phyloP scores from a whole-genome alignment of 768 basidiomycete species.

The Rhodotorula diobovata region DNA sequence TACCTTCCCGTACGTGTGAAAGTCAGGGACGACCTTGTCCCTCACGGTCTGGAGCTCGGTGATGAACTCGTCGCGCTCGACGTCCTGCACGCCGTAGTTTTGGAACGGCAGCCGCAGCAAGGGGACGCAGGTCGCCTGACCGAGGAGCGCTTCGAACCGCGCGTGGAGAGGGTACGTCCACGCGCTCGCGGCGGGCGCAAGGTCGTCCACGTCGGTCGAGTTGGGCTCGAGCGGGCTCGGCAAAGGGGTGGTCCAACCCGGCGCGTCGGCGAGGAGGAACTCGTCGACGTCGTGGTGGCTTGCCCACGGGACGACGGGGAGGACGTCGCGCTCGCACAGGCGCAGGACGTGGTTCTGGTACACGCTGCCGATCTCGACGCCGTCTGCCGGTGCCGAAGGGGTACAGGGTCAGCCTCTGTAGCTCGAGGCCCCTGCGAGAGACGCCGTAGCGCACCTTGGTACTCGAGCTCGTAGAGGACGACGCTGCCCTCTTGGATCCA shows the following conservation, averaged over 20 bases:
- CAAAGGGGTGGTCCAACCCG: constrained; percentile 21
- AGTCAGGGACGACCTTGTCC: constrained; percentile 1
- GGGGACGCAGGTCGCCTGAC: constrained; percentile 22
- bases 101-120: constrained; percentile 29
- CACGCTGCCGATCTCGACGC: constrained; percentile 15
- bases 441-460: constrained; percentile 8
- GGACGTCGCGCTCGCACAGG: constrained; percentile 28
- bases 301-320: constrained; percentile 16
- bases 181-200: rapidly evolving
- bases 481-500: constrained; percentile 34
- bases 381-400: neutral
- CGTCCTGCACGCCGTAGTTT: constrained; percentile 21
- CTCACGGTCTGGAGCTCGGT: constrained; percentile 20
- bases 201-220: neutral
- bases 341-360: constrained; percentile 29
- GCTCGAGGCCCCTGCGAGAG: neutral
- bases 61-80: constrained; percentile 1
- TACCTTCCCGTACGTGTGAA: constrained; percentile 31
- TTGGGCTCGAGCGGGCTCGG: neutral
- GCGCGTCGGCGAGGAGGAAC: constrained; percentile 34
- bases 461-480: constrained; percentile 29
- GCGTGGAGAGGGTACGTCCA: constrained; percentile 25
- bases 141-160: constrained; percentile 8
- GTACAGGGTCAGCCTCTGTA: neutral
- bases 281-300: constrained; percentile 39